A percentile compares a stretch with the other conserved stretches of the same genome.
These are phyloP conservation scores for Pseudonectria foliicola DNA, from an alignment of 2,329 filamentous ascomycete species.

Conservation along the genomic window DNA sequence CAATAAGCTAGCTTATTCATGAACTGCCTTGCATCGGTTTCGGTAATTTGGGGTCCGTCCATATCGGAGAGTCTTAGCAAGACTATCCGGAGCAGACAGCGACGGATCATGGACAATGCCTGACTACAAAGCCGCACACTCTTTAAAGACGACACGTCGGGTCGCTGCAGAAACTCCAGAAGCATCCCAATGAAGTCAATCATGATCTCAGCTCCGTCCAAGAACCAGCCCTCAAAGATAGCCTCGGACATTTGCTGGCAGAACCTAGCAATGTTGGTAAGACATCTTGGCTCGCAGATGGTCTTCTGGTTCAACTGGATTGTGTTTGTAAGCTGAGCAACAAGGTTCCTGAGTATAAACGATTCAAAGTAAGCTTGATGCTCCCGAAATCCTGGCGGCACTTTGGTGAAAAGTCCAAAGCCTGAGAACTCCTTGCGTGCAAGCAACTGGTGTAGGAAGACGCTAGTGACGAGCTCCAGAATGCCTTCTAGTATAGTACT, in stretches of 20 bases:
- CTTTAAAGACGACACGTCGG: constrained; percentile 74
- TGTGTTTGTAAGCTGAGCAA: constrained; percentile 62
- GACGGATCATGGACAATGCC: constrained; percentile 67
- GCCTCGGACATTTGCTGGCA: constrained; percentile 77
- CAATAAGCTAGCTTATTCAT: constrained; percentile 87
- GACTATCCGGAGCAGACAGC: constrained; percentile 70
- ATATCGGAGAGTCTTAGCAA: constrained; percentile 78
- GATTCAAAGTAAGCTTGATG: constrained; percentile 95
- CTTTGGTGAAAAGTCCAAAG: constrained; percentile 76
- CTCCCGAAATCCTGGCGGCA: constrained; percentile 87
- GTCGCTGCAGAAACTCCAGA: constrained; percentile 80
- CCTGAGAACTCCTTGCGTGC: constrained; percentile 85
- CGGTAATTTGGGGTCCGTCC: constrained; percentile 54
- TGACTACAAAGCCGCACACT: constrained; percentile 87
- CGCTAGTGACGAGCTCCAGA: constrained; percentile 66
- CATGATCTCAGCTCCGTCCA: constrained; percentile 75
- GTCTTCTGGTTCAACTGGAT: constrained; percentile 66
- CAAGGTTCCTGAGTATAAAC: constrained; percentile 69
- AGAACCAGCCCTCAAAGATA: constrained; percentile 93
- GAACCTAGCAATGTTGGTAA: constrained; percentile 82
- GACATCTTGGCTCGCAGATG: constrained; percentile 70
- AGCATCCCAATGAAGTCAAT: constrained; percentile 81
- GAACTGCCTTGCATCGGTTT: constrained; percentile 60
- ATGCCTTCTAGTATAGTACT: constrained; percentile 69
- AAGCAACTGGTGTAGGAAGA: constrained; percentile 82